These are phyloP conservation scores for Powellomyces hirtus DNA, from an alignment of 192 early-diverging fungal genomes.

Conservation along the genomic window DNA sequence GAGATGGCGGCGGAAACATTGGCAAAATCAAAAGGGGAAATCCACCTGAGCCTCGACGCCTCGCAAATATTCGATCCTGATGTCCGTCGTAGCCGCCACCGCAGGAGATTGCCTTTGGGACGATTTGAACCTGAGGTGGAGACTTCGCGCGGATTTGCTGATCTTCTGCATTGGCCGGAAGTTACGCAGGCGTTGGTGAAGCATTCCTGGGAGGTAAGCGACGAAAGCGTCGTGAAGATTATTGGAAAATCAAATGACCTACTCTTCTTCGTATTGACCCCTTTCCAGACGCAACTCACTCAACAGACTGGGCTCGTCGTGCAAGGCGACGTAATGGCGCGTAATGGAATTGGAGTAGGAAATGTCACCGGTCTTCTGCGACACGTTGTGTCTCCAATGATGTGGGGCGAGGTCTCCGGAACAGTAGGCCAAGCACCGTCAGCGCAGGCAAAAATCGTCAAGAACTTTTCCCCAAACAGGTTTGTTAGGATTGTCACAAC, in stretches of 20 bases:
- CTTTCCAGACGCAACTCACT: conserved; percentile 40
- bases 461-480: conserved; percentile 59
- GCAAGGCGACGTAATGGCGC: conserved; percentile 46
- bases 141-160: conserved; percentile 2
- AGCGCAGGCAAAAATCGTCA: conserved; percentile 54
- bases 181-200: conserved; percentile 39
- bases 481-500: neutral
- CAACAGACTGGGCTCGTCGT: conserved; percentile 36
- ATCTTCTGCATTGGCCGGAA: conserved; percentile 24
- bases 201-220: conserved; percentile 55
- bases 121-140: conserved; percentile 15
- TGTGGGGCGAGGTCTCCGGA: conserved; percentile 65
- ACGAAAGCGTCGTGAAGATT: neutral
- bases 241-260: neutral
- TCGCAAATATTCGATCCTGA: conserved; percentile 40
- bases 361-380: conserved; percentile 75
- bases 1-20: conserved; percentile 44
- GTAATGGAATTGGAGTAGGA: conserved; percentile 71
- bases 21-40: conserved; percentile 49
- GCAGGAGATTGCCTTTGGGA: conserved; percentile 12
- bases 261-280: neutral
- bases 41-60: conserved; percentile 50
- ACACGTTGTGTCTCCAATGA: conserved; percentile 69
- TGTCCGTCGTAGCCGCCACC: neutral
- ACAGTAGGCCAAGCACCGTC: conserved; percentile 57